A percentile compares a stretch with the other conserved stretches of the same genome.
phyloP scores from a whole-genome alignment of 2,329 filamentous ascomycete genomes.

The Colletotrichum agaves region DNA sequence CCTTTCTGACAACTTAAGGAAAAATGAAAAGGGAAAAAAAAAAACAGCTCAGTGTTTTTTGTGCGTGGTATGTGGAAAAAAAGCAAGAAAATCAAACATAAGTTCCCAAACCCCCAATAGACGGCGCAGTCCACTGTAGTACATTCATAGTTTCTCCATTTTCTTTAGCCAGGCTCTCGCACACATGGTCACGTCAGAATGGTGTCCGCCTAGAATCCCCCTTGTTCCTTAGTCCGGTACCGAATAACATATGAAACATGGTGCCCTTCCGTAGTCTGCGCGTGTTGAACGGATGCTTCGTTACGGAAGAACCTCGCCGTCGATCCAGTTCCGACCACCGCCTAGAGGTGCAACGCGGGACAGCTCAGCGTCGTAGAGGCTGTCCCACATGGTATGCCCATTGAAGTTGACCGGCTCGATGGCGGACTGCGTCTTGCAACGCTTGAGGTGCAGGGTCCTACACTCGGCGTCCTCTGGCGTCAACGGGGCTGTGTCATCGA shows the following conservation, averaged over 20 bases:
- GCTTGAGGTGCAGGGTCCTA: conserved; percentile 16
- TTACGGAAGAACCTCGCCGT: conserved; percentile 5
- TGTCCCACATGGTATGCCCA: conserved; percentile 29
- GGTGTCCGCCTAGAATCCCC: background rate
- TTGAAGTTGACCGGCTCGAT: conserved; percentile 32
- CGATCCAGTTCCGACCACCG: conserved; percentile 27
- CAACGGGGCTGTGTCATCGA: conserved; percentile 15
- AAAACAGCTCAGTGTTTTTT: background rate
- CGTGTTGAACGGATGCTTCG: background rate
- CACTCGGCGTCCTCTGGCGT: conserved; percentile 26
- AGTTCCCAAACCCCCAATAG: too few relatives aligned
- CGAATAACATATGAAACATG: too few relatives aligned
- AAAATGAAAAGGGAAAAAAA: background rate
- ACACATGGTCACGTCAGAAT: background rate
- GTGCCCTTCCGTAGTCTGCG: too few relatives aligned
- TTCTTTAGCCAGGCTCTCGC: background rate
- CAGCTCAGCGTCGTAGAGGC: conserved; percentile 23
- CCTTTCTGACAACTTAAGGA: background rate
- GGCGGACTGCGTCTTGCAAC: background rate
- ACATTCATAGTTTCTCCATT: too few relatives aligned
- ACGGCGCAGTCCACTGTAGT: too few relatives aligned
- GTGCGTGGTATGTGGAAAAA: background rate
- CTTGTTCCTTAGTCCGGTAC: too few relatives aligned
- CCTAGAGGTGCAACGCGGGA: conserved; percentile 7
- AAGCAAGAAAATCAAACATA: background rate